These are phyloP conservation scores for Saccharomycopsis crataegensis DNA, from an alignment of 1,139 yeast species.

Conservation along the genomic window DNA sequence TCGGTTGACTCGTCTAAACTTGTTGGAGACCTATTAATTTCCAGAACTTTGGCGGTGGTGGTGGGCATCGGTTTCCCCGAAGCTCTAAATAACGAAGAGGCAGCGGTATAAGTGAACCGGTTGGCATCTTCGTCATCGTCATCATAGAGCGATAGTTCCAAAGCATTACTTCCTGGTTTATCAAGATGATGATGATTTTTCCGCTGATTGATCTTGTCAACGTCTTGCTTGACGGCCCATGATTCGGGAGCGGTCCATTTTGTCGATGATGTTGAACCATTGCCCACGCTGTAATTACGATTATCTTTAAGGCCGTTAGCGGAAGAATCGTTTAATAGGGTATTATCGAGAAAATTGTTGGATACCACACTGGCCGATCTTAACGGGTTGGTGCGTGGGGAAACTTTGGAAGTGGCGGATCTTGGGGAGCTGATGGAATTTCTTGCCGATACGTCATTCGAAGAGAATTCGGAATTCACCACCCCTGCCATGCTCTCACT, in stretches of 20 bases:
- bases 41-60: not conserved
- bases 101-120: too few species aligned
- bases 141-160: conserved; percentile 24
- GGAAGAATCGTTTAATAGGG: conserved; percentile 9
- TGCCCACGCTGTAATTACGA: conserved; percentile 7
- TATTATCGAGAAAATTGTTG: conserved; percentile 12
- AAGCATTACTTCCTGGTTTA: conserved; percentile 9
- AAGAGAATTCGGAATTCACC: conserved; percentile 1
- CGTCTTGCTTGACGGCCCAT: conserved; percentile 59
- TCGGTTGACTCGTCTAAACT: conserved; percentile 6
- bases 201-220: conserved; percentile 18
- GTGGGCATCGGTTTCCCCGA: too few species aligned
- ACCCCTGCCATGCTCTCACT: conserved; percentile 11
- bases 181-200: conserved; percentile 18
- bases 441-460: not conserved
- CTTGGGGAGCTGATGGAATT: conserved; percentile 3
- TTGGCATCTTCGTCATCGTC: conserved; percentile 20
- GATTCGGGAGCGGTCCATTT: conserved; percentile 72
- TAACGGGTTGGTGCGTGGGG: not conserved
- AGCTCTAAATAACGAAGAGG: too few species aligned
- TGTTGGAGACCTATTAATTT: not conserved
- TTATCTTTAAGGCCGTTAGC: conserved; percentile 16
- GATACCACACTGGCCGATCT: conserved; percentile 1
- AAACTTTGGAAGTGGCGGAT: conserved; percentile 1
- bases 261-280: conserved; percentile 15